These are phyloP conservation scores for Antitrichia curtipendula DNA, from an alignment of 225 moss, liverwort and hornwort genomes.

Conservation along the genomic window DNA sequence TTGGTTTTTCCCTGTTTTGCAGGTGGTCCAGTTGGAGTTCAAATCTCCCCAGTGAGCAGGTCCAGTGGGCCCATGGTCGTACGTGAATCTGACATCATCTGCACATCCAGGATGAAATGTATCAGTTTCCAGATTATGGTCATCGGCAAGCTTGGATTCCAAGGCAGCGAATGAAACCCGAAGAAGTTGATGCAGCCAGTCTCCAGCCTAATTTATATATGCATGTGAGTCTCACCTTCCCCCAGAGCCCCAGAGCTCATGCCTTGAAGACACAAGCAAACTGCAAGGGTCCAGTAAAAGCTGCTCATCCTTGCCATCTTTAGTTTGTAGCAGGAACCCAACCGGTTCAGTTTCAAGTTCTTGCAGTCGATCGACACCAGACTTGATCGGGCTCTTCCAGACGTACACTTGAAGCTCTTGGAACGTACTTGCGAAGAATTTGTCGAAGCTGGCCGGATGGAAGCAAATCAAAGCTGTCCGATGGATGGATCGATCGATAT, in stretches of 20 bases:
- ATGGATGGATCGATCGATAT: not conserved
- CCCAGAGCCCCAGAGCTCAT: not conserved
- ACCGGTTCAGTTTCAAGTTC: not conserved
- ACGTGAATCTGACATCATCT: not conserved
- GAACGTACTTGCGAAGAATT: not conserved
- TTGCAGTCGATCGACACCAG: not conserved
- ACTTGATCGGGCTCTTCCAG: not conserved
- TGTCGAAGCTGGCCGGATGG: not conserved
- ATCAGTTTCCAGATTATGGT: not conserved
- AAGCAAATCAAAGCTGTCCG: not conserved
- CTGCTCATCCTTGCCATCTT: not conserved
- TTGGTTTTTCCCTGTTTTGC: conserved; percentile 15
- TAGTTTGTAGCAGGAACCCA: not conserved
- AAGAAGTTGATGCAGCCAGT: not conserved
- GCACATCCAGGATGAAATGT: not conserved
- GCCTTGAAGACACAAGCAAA: not conserved
- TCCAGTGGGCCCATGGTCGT: not conserved
- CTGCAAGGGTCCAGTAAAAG: not conserved
- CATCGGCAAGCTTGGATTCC: too few relatives aligned
- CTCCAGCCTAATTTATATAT: too few relatives aligned
- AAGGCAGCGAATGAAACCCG: too few relatives aligned
- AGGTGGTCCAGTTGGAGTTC: not conserved
- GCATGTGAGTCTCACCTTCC: not conserved
- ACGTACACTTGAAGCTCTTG: not conserved
- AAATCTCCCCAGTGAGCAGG: conserved; percentile 30